These are phyloP conservation scores for Aphelidium insulamus DNA, from an alignment of 371 early-diverging fungal species.

Conservation along the genomic window DNA sequence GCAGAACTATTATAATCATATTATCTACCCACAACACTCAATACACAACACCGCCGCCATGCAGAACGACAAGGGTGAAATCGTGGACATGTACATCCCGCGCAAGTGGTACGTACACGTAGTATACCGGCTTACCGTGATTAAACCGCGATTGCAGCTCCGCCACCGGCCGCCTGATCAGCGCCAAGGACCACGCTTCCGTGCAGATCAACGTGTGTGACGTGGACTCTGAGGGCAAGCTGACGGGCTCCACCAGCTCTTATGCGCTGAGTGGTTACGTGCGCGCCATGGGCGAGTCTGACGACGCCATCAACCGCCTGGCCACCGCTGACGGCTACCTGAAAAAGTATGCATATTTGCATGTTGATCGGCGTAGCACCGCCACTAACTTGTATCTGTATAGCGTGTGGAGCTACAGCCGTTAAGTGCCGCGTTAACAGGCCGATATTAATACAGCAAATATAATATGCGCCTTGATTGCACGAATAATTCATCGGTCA, in stretches of 20 bases:
- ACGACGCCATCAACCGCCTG: conserved; percentile 91
- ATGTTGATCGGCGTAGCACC: too few relatives aligned
- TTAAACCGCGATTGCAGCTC: conserved; percentile 22
- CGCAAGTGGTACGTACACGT: conserved; percentile 59
- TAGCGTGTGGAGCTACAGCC: too few relatives aligned
- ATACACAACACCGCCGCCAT: not conserved
- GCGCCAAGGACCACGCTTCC: conserved; percentile 92
- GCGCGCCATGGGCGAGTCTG: conserved; percentile 72
- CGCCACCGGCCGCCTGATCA: conserved; percentile 68
- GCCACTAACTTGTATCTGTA: too few relatives aligned
- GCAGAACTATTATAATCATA: too few relatives aligned
- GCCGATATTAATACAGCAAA: too few relatives aligned
- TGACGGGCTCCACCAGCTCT: conserved; percentile 52
- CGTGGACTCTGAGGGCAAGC: conserved; percentile 69
- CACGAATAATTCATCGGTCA: too few relatives aligned
- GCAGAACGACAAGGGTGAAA: conserved; percentile 41
- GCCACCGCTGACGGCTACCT: conserved; percentile 66
- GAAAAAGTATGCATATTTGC: conserved; percentile 25
- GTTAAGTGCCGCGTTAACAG: too few relatives aligned
- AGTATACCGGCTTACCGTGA: not conserved
- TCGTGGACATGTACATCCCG: conserved; percentile 83
- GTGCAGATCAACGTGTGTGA: conserved; percentile 94
- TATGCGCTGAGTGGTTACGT: conserved; percentile 86
- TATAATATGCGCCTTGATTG: too few relatives aligned
- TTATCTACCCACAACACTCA: too few relatives aligned